Conservation (phyloP, 2,329 filamentous ascomycete genomes). For the Talaromyces piceae region DNA sequence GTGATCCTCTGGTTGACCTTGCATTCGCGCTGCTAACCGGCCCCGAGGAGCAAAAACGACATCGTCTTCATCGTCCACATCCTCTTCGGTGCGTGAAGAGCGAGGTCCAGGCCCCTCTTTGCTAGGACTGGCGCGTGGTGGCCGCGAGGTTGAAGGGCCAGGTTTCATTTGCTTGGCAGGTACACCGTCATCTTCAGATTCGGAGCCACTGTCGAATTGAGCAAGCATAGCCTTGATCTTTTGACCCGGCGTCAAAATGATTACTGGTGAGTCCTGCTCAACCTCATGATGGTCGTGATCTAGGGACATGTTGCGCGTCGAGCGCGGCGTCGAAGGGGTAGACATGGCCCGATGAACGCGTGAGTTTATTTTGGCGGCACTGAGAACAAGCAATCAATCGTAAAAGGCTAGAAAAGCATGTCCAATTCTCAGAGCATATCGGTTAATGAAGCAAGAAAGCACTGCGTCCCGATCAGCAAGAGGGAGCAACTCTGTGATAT, state of each 20-base stretch:
- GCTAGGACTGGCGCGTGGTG: background rate
- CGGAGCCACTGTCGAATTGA: conserved; percentile 7
- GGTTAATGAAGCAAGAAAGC: background rate
- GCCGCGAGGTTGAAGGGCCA: background rate
- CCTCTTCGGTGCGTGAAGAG: background rate
- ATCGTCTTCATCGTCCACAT: conserved; percentile 36
- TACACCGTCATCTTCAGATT: background rate
- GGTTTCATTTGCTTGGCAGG: background rate
- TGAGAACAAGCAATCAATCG: background rate
- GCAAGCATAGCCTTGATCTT: conserved; percentile 11
- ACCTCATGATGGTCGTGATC: conserved; percentile 1
- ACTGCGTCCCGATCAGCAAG: too few relatives aligned
- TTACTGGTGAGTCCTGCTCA: background rate
- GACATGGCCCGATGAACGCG: conserved; percentile 3
- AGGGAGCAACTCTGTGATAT: too few relatives aligned
- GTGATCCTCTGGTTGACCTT: conserved; percentile 28
- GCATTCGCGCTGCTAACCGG: conserved; percentile 58
- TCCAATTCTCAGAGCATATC: background rate
- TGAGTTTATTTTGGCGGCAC: background rate
- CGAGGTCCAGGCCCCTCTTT: background rate
- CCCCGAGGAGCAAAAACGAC: conserved; percentile 50
- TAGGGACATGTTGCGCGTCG: conserved; percentile 6
- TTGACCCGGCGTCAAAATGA: conserved; percentile 6
- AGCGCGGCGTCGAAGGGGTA: conserved; percentile 10
- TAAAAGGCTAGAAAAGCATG: background rate